These are phyloP conservation scores for Hypoxylon sp. DNA, from an alignment of 2,329 filamentous ascomycete genomes.

Conservation along the genomic window DNA sequence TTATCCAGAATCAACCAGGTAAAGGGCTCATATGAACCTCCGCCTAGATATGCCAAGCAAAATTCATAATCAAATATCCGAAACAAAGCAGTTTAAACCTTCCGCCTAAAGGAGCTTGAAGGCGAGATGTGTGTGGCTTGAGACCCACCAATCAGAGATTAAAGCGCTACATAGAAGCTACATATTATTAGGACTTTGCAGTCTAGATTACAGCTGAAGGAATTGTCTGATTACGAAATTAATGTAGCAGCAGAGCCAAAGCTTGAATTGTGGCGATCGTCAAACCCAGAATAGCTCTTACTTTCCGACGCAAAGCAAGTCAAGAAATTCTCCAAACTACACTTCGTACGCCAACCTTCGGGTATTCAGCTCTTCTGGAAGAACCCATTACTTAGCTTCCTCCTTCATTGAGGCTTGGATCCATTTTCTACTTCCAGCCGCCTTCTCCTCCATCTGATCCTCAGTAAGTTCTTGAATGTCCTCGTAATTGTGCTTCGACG, in stretches of 20 bases:
- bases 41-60: neutral
- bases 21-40: neutral
- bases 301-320: neutral
- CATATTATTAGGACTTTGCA: too few relatives aligned
- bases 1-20: too few relatives aligned
- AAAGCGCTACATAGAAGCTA: neutral
- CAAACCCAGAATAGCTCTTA: neutral
- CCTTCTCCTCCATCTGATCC: slow-evolving; percentile 70
- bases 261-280: neutral
- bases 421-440: slow-evolving; percentile 70
- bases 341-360: neutral
- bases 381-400: slow-evolving; percentile 66
- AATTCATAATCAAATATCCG: neutral
- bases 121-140: neutral
- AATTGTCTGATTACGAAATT: too few relatives aligned
- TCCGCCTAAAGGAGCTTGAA: neutral
- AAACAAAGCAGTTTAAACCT: neutral
- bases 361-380: neutral
- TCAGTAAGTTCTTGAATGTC: slow-evolving; percentile 61
- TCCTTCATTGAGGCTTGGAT: slow-evolving; percentile 78
- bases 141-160: neutral
- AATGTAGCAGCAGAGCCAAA: neutral
- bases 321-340: neutral
- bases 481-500: slow-evolving; percentile 74
- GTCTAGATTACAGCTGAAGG: too few relatives aligned